These are phyloP conservation scores for Apiospora pterosperma DNA, from an alignment of 2,329 filamentous ascomycete genomes.

Conservation along the genomic window DNA sequence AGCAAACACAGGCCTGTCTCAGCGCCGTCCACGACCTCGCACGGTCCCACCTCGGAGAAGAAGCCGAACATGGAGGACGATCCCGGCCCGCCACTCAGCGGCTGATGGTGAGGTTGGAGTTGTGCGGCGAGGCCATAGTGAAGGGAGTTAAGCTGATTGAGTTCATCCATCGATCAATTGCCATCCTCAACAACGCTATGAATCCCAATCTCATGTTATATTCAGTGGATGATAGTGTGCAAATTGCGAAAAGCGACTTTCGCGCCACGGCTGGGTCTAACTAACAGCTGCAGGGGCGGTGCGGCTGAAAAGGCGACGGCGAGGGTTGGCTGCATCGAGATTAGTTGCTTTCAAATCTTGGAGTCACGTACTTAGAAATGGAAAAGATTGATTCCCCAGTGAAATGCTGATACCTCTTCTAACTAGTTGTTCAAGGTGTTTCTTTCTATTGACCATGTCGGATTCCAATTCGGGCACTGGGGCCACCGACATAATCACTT, in stretches of 20 bases:
- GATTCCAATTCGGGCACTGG: slow-evolving; percentile 15
- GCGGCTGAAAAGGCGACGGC: slow-evolving; percentile 14
- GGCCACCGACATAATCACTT: slow-evolving; percentile 50
- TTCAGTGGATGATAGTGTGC: not conserved
- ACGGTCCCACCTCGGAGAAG: slow-evolving; percentile 39
- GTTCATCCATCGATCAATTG: no score
- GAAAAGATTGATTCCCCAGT: not conserved
- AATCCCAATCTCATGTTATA: no score
- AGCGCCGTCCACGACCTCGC: slow-evolving; percentile 37
- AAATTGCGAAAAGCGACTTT: not conserved
- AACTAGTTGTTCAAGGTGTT: not conserved
- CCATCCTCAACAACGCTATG: not conserved
- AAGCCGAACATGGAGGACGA: slow-evolving; percentile 51
- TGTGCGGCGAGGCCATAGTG: slow-evolving; percentile 35
- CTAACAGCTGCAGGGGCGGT: not conserved
- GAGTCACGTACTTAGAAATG: no score
- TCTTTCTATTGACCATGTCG: not conserved
- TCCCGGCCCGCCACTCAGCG: slow-evolving; percentile 53
- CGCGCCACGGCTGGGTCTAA: not conserved
- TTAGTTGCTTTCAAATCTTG: not conserved
- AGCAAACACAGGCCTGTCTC: slow-evolving; percentile 31
- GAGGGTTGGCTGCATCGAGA: not conserved
- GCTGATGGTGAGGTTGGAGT: slow-evolving; percentile 36
- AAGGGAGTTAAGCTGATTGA: no score
- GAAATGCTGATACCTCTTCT: no score